These are phyloP conservation scores for Penicillium atrosanguineum DNA, from an alignment of 495 filamentous ascomycete genomes.

Conservation along the genomic window DNA sequence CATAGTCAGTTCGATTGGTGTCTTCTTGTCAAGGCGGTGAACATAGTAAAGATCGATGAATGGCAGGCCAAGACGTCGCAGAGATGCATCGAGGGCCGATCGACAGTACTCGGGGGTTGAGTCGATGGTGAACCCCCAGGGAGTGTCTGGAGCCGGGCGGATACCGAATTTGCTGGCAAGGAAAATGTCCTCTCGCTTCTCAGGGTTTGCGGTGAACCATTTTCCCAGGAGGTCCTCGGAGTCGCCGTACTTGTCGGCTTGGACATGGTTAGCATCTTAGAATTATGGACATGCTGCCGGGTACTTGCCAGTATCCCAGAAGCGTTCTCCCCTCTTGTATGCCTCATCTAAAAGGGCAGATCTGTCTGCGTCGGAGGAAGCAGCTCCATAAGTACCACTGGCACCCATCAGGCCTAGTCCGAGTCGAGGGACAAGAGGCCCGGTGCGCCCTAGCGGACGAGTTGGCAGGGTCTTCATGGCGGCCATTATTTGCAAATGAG, in stretches of 20 bases:
- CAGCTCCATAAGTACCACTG: slow-evolving; percentile 45
- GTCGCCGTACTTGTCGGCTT: slow-evolving; percentile 48
- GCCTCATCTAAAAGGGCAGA: slow-evolving; percentile 45
- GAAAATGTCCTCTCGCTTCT: slow-evolving; percentile 57
- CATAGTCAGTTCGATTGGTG: slow-evolving; percentile 65
- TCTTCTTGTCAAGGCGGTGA: slow-evolving; percentile 43
- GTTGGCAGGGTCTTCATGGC: slow-evolving; percentile 23
- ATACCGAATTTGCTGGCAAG: slow-evolving; percentile 58
- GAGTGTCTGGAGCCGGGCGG: slow-evolving; percentile 9
- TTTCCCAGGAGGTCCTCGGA: slow-evolving; percentile 49
- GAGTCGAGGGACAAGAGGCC: slow-evolving; percentile 52
- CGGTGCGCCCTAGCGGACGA: slow-evolving; percentile 51
- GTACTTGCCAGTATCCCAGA: slow-evolving; percentile 54
- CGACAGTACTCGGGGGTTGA: slow-evolving; percentile 54
- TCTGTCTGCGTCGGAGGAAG: slow-evolving; percentile 34
- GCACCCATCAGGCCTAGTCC: slow-evolving; percentile 59
- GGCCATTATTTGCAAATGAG: slow-evolving; percentile 1
- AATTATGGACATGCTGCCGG: neutral
- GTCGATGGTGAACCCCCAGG: slow-evolving; percentile 27
- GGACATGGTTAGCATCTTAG: slow-evolving; percentile 4
- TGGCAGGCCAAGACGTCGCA: slow-evolving; percentile 50
- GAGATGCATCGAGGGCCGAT: slow-evolving; percentile 46
- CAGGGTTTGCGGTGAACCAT: slow-evolving; percentile 53
- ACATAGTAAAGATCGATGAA: slow-evolving; percentile 62
- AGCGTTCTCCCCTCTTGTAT: slow-evolving; percentile 51